These are phyloP conservation scores for Pythium scleroteichum DNA, from an alignment of 352 stramenopile genomes.

Conservation along the genomic window DNA sequence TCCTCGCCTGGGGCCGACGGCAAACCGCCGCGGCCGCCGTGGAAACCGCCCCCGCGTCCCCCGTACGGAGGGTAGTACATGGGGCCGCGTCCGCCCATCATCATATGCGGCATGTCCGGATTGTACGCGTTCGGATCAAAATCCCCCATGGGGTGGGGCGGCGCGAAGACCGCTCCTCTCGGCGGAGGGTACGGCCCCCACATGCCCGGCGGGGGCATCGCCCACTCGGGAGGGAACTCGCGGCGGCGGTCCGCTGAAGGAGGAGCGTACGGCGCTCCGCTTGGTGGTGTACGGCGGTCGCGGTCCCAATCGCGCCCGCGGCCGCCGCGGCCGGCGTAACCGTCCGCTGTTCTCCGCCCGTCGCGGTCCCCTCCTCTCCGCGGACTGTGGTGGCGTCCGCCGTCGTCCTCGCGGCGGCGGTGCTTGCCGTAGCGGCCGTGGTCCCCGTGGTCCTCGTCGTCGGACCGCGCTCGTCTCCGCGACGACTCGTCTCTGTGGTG, in stretches of 20 bases:
- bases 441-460: conserved; percentile 66
- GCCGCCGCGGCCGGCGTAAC: conserved; percentile 13
- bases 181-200: conserved; percentile 59
- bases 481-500: conserved; percentile 26
- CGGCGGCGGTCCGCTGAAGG: conserved; percentile 40
- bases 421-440: conserved; percentile 60
- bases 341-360: conserved; percentile 20
- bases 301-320: conserved; percentile 16
- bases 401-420: conserved; percentile 56
- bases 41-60: conserved; percentile 37
- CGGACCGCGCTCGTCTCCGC: conserved; percentile 43
- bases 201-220: conserved; percentile 66
- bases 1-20: conserved; percentile 19
- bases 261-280: conserved; percentile 18
- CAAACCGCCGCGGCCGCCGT: conserved; percentile 35
- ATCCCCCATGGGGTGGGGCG: conserved; percentile 41
- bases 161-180: conserved; percentile 30
- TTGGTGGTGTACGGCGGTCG: conserved; percentile 12
- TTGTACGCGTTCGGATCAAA: conserved; percentile 76
- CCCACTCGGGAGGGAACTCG: conserved; percentile 70
- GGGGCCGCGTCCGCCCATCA: conserved; percentile 63
- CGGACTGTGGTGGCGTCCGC: conserved; percentile 19
- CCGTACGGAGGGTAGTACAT: conserved; percentile 16
- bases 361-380: conserved; percentile 27
- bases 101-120: conserved; percentile 62